Base-by-base conservation (phyloP, 345 rosid genomes). In the Psidium guajava region DNA sequence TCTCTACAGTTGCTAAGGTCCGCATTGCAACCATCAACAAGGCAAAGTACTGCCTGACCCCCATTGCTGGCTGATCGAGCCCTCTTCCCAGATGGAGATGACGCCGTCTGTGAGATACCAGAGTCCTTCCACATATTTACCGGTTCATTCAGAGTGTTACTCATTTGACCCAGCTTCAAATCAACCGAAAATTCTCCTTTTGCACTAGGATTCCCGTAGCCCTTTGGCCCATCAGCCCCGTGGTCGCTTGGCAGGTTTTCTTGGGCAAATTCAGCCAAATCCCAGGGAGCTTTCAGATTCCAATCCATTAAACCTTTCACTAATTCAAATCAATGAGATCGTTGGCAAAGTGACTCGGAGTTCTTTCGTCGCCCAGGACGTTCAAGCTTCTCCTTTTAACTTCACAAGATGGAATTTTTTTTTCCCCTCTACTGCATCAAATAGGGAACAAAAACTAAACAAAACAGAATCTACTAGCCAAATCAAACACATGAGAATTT, bases 1-100 rank as follows among this genome's bases (percentile, higher is more conserved):
- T 94, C 97, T 83, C 95, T 91, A 58, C 94, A 92, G 28, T 85
- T 91, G 88, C 93, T 94, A 84, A 96, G 95, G 90, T 96, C 95
- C 1, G 94, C 87, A 51, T 88, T 85, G 85, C 98, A 96, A 18
- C 96, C 95, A 82, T 96, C 98, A 15, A 94, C 98, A 10, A 93
- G 94, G 91, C 98, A 96, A 54, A 88, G 87, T 14, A 87, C 94
- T 27, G 81, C 83, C 88, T 91, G 95, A 75, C 86, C 87, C 84
- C 93, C 96, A 83, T 84, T 81, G 57, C 55, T 85, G 58, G 88
- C 69, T 11, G 90, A 92, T 84, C 96, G 88, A 44, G 96, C 88
- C 87, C 95, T 94, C 91, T 95, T 95, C 9, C 90, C 91, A 1
- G 91, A 90, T 83, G 88, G 82, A 50, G 86, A 88, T 59, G 86